Base-by-base conservation (phyloP, 768 basidiomycete species). In the Boletus sp. region DNA sequence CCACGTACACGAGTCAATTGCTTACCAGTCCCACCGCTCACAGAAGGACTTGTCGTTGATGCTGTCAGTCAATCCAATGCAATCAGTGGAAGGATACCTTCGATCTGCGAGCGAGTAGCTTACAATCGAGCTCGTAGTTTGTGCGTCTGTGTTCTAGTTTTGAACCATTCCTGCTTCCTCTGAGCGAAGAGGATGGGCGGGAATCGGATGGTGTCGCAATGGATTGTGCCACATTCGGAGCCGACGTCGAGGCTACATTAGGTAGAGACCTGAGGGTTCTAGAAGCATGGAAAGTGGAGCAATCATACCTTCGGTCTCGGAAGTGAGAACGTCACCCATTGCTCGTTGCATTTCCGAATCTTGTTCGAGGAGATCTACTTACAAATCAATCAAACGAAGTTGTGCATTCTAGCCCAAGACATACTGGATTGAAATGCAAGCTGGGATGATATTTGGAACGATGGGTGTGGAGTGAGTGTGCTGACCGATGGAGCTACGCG, bases 331-430 rank as follows among this genome's bases (percentile, higher is more conserved):
- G 20, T 76, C 81, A 30, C 80, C 76, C 64, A 90, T 81, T 10
- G 77, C 82, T 51, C 80, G 78, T 52, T 83, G 84, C 88, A 90
- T 89, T 62, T 86, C 86, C 3, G 86, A 85, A 62, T 90, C 84
- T 54, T 82, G 78, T 20, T 88, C 86, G 54, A 89, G 69, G 15
- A 89, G 74, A 73, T 89, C 87, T 89, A 57, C 45, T 12, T 6
- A 33, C 39, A 32, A 35, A 45, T 62, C 24, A 61, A 57, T 49
- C 28, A 42, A 42, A 50, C 7, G 28, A 59, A 37, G 1, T 7
- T 4, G 20, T 1, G 17, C n/a, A 42, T 47, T 46, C 15, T 33
- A 41, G 33, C 15, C 18, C 14, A 28, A 50, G 50, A 71, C 78
- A 60, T 65, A 87, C 87, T 85, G 9, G 87, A 83, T 62, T 84